Evolutionary conservation across 306 rosid species (phyloP), one percentile per base, ranked within the genome.

Genomic region (Medicago lupulina): DNA sequence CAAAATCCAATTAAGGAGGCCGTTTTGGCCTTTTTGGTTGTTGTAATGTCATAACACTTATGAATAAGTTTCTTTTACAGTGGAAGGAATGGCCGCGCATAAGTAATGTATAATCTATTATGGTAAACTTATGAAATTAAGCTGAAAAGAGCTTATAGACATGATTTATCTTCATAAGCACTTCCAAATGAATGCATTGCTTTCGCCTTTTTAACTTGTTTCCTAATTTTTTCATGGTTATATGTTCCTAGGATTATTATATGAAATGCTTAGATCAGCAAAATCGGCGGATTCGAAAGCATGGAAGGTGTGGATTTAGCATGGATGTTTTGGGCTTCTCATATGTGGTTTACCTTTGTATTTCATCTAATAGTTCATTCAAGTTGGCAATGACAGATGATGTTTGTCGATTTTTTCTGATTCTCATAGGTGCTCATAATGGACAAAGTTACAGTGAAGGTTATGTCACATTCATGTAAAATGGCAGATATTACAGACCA

Each of bases 401-500:
- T 59, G 54, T 34, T 76, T 58, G 36, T 28, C 34, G n/a, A 6
- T 40, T 17, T 67, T 5, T 68, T 55, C 41, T 54, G 13, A 36
- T 77, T 76, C 61, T 77, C 3, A 1, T 82, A 95, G 98, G 96
- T 95, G 46, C 96, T 95, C 40, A 95, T 95, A 60, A 95, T 90
- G 98, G 98, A 95, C 80, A 95, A 89, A 83, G 93, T 95, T 65
- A 95, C 97, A 0, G 93, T 92, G 73, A 95, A 95, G 84, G 97
- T 95, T 80, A 87, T 95, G 98, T 92, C 98, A 38, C 90, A 88
- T 80, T 90, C 96, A 38, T 95, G 98, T 83, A 90, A 92, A 84
- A 95, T 95, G 98, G 89, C 97, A 71, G 98, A 95, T 81, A 92
- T 95, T 77, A 95, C 98, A 31, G 96, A 95, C 84, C 97, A 92